Conservation (phyloP, 2,329 filamentous ascomycete species). For the Cladorrhinum sp. region DNA sequence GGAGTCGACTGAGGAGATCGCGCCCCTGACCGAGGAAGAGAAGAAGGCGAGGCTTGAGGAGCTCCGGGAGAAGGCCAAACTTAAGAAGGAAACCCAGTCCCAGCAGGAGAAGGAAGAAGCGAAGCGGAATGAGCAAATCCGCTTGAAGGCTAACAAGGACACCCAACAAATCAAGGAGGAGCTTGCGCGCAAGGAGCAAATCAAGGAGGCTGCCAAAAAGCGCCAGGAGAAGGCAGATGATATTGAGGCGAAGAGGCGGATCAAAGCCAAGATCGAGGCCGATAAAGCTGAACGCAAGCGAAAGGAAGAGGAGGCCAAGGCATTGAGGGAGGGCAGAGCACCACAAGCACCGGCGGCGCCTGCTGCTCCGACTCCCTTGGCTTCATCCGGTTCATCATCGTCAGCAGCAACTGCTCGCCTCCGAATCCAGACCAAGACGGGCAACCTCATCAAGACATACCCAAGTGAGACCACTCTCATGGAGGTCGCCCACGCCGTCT, state of each 20-base stretch:
- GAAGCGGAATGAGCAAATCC: constrained; percentile 81
- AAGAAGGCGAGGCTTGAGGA: constrained; percentile 78
- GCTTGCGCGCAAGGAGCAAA: constrained; percentile 78
- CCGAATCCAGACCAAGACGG: constrained; percentile 71
- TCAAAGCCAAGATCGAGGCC: constrained; percentile 90
- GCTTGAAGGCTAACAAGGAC: constrained; percentile 86
- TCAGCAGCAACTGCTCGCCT: constrained; percentile 74
- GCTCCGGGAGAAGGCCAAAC: constrained; percentile 66
- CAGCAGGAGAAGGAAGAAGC: constrained; percentile 75
- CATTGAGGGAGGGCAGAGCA: constrained; percentile 73
- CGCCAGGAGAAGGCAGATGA: constrained; percentile 85
- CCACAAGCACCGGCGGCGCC: constrained; percentile 34
- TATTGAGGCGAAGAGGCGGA: constrained; percentile 78
- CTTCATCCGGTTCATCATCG: constrained; percentile 54
- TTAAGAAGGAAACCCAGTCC: constrained; percentile 67
- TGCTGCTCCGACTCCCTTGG: constrained; percentile 44
- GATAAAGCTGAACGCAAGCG: constrained; percentile 86
- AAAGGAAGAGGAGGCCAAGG: constrained; percentile 83
- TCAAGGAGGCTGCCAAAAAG: constrained; percentile 87
- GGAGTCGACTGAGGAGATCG: constrained; percentile 89
- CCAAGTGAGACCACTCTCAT: constrained; percentile 89
- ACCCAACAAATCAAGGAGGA: constrained; percentile 87
- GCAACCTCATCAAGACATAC: constrained; percentile 82
- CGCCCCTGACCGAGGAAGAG: constrained; percentile 86
- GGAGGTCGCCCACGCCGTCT: constrained; percentile 77